Percentiles rank a stretch among this genome's conserved stretches.
These are phyloP conservation scores for Solanum piurae DNA, from an alignment of 257 asterid species.

Conservation along the genomic window DNA sequence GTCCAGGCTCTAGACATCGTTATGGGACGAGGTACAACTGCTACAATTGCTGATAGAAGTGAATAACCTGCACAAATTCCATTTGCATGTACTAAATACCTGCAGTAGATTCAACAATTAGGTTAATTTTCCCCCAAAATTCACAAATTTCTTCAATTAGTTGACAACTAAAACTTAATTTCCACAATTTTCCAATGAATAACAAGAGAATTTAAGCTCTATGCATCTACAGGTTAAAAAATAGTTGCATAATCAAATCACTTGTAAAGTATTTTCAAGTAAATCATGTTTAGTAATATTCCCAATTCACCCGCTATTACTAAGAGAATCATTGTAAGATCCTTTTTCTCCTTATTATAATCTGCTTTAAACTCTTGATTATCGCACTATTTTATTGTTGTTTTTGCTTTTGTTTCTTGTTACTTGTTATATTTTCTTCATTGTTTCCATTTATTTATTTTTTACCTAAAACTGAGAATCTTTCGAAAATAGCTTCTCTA, in stretches of 20 bases:
- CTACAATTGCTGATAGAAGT: conserved; percentile 64
- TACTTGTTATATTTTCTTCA: too few species aligned
- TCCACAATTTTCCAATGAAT: neutral
- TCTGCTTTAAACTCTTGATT: neutral
- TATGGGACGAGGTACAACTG: conserved; percentile 62
- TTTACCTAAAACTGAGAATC: too few species aligned
- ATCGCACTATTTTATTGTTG: neutral
- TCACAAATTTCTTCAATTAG: neutral
- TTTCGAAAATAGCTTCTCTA: neutral
- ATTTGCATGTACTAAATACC: conserved; percentile 83
- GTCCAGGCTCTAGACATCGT: conserved; percentile 75
- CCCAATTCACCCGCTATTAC: neutral
- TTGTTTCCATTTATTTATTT: too few species aligned
- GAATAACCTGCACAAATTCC: conserved; percentile 94
- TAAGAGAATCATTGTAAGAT: neutral
- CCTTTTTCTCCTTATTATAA: neutral
- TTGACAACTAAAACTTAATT: neutral
- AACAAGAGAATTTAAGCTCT: neutral
- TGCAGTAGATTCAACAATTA: neutral
- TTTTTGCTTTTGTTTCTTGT: too few species aligned
- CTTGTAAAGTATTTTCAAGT: neutral
- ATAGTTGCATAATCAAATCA: neutral
- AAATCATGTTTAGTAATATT: neutral
- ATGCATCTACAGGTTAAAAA: neutral
- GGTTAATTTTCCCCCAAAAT: neutral